Percentiles rank a stretch among this genome's conserved stretches.
Conservation (phyloP, 768 basidiomycete species). For the Tubosaeta brunneosetosa region DNA sequence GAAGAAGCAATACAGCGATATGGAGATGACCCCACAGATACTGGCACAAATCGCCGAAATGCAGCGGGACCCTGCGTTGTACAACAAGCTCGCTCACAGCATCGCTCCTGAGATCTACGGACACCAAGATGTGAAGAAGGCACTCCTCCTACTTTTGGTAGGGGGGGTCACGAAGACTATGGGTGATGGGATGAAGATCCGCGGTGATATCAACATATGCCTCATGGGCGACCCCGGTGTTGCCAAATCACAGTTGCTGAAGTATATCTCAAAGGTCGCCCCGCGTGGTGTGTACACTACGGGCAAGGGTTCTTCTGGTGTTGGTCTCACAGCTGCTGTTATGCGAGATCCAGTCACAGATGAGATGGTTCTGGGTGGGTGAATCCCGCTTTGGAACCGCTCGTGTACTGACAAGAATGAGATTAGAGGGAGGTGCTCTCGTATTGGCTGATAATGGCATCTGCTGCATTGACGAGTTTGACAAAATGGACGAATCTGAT, state of each 20-base stretch:
- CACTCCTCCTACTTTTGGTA: constrained; percentile 83
- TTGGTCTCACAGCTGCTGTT: constrained; percentile 97
- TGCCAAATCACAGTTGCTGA: constrained; percentile 93
- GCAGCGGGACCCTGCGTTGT: constrained; percentile 71
- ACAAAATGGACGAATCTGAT: constrained; percentile 99
- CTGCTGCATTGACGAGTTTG: constrained; percentile 99
- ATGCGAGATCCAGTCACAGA: constrained; percentile 99
- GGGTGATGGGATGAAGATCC: constrained; percentile 97
- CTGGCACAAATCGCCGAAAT: constrained; percentile 63
- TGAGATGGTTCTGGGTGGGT: constrained; percentile 95
- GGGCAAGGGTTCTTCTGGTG: constrained; percentile 96
- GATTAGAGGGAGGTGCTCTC: constrained; percentile 94
- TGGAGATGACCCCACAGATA: constrained; percentile 89
- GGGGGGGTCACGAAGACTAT: constrained; percentile 95
- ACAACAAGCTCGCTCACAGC: constrained; percentile 82
- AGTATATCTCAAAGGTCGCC: constrained; percentile 98
- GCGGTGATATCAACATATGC: constrained; percentile 96
- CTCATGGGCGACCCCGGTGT: constrained; percentile 99
- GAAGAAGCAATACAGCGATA: constrained; percentile 95
- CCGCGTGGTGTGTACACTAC: constrained; percentile 98
- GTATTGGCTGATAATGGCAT: constrained; percentile 99
- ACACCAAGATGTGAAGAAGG: constrained; percentile 96
- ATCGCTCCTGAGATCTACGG: constrained; percentile 99
- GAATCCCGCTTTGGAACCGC: neutral
- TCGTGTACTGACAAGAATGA: constrained; percentile 8